Base-by-base conservation (phyloP, 768 basidiomycete genomes). In the Flagelloscypha sp. region DNA sequence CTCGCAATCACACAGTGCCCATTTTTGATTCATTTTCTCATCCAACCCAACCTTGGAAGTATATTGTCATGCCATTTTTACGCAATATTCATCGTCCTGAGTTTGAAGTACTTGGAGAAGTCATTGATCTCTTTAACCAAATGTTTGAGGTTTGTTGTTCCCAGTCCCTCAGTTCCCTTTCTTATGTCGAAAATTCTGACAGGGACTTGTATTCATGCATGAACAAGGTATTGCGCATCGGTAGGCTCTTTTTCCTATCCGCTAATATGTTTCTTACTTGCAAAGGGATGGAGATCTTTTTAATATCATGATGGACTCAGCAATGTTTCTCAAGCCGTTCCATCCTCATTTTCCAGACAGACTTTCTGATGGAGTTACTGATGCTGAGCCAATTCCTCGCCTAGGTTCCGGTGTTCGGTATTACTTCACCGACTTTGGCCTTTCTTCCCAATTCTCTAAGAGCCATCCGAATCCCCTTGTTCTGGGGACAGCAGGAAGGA, bases 391-490 rank as follows among this genome's bases (percentile, higher is more conserved):
- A n/a, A n/a, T n/a, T n/a, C n/a, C n/a, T n/a, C n/a, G n/a, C n/a
- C n/a, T n/a, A n/a, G n/a, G n/a, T n/a, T n/a, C n/a, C n/a, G n/a
- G n/a, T n/a, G 23, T 29, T 8, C 18, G 24, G 31, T 42, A 42
- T 30, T 59, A 61, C 24, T 50, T 61, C 28, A 63, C 59, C 10
- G 62, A 66, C 33, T 66, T 63, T 41, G 64, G 58, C 2, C 34
- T 61, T 2, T 58, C 65, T 0, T 36, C 48, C 1, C 48, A 24
- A 2, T 63, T 53, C 34, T n/a, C n/a, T n/a, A 53, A 59, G 0
- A 30, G 48, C 0, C 45, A 58, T 5, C 37, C 45, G 1, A 30
- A 46, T 0, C 59, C 62, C 0, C 41, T 40, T 0, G 59, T 55
- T 20, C 27, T 41, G 4, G 53, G 59, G 0, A 49, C 64, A 2